Evolutionary conservation across 2,329 filamentous ascomycete species (phyloP), one percentile per base, ranked within the genome.

Genomic region (Diaporthe sp.): DNA sequence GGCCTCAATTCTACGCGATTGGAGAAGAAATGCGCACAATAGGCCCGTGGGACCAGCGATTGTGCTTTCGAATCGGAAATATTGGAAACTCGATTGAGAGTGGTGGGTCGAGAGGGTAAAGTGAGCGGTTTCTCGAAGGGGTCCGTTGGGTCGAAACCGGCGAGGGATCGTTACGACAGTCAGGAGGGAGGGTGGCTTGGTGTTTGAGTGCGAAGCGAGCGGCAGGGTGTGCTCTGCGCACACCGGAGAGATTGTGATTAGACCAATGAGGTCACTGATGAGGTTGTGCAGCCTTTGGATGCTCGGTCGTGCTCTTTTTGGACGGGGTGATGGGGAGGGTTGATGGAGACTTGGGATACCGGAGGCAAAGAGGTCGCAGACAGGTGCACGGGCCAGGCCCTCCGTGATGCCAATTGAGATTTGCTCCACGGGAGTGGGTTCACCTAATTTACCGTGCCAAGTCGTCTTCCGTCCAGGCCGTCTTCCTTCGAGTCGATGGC

Each of bases 351-450:
- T 39, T 68, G 34, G 60, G 61, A 67, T n/a, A n/a, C 37, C 39
- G 13, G 37, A 74, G 51, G 58, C 51, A 72, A 65, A 75, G 74
- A 68, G 74, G 74, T 60, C 49, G 74, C 71, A 73, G 71, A 22
- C 19, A 28, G 28, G 62, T 31, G 71, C 71, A 65, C 75, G 71
- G 62, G 37, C 28, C 53, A 60, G 28, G 39, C 37, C 34, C 62
- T 76, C 71, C 51, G 72, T 71, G 72, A 74, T 73, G 71, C 74
- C 42, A 49, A 58, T 60, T 60, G 53, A 75, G 70, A 75, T 75
- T 73, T 58, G 71, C 71, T 75, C 75, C 75, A 74, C 57, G 42
- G 60, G 42, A 65, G 71, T 73, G 71, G 71, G 60, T 73, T 62
- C 46, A 53, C 70, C 72, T 71, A 75, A 73, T 75, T 75, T 44